Evolutionary conservation across 768 basidiomycete genomes (phyloP).

Genomic region (Macrolepiota dolichaula): DNA sequence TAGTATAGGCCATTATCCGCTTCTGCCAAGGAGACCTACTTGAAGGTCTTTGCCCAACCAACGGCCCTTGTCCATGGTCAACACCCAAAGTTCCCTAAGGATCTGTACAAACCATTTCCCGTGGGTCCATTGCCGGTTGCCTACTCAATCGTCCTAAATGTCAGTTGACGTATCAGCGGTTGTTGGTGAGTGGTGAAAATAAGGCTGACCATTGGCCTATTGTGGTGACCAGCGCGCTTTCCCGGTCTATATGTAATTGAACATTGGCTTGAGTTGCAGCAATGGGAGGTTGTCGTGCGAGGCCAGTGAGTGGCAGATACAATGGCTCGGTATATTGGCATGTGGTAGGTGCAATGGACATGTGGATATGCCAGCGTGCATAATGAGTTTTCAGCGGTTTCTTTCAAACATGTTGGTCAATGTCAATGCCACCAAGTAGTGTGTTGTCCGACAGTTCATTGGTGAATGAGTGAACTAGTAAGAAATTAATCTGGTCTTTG

Average conservation of each 20-base stretch:
- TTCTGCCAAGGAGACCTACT: too few relatives aligned
- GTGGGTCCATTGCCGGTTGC: constrained; percentile 80
- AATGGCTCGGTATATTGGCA: not conserved
- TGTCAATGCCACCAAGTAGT: too few relatives aligned
- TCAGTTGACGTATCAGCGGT: constrained; percentile 79
- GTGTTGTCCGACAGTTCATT: too few relatives aligned
- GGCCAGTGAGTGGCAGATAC: too few relatives aligned
- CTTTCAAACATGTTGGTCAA: not conserved
- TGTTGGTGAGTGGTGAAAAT: constrained; percentile 51
- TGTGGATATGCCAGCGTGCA: not conserved
- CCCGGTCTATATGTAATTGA: too few relatives aligned
- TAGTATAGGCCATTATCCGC: constrained; percentile 87
- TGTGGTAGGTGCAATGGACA: too few relatives aligned
- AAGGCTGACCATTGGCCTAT: not conserved
- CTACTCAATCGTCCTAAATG: too few relatives aligned
- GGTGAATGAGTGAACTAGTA: not conserved
- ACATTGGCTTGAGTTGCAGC: too few relatives aligned
- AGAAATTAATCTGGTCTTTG: too few relatives aligned
- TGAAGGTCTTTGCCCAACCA: too few relatives aligned
- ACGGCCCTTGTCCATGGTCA: constrained; percentile 97
- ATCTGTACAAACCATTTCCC: constrained; percentile 63
- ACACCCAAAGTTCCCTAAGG: constrained; percentile 82
- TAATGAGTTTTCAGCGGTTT: not conserved
- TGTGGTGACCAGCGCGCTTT: not conserved
- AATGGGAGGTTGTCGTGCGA: too few relatives aligned